These are phyloP conservation scores for Penicillium verhagenii DNA, from an alignment of 495 filamentous ascomycete species.

Conservation along the genomic window DNA sequence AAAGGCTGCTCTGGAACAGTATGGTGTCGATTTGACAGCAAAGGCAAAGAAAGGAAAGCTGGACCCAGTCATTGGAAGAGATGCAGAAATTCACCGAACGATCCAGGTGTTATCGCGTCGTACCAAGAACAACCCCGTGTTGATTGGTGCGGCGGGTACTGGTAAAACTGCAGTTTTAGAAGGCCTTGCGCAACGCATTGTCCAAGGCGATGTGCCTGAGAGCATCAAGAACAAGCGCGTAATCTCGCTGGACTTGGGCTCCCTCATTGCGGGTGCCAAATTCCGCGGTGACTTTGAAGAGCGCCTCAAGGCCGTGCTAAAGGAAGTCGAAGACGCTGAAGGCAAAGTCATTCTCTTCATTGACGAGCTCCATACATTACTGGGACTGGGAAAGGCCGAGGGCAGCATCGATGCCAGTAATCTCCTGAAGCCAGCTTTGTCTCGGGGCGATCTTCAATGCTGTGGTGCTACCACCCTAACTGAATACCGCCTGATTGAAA, in stretches of 20 bases:
- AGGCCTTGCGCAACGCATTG: slow-evolving; percentile 87
- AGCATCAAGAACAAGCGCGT: slow-evolving; percentile 95
- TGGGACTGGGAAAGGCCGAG: slow-evolving; percentile 91
- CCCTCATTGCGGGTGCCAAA: slow-evolving; percentile 92
- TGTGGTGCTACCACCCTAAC: slow-evolving; percentile 91
- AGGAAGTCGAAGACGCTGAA: slow-evolving; percentile 84
- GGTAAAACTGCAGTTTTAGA: slow-evolving; percentile 96
- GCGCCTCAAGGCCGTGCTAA: slow-evolving; percentile 83
- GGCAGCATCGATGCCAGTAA: slow-evolving; percentile 97
- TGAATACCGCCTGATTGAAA: slow-evolving; percentile 92
- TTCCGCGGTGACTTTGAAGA: slow-evolving; percentile 97
- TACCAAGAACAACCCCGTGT: slow-evolving; percentile 95
- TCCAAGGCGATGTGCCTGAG: slow-evolving; percentile 90
- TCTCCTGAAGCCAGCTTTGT: slow-evolving; percentile 89
- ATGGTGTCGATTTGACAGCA: slow-evolving; percentile 85
- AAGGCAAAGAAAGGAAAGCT: slow-evolving; percentile 85
- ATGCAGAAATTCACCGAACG: slow-evolving; percentile 86
- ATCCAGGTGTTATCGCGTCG: slow-evolving; percentile 90
- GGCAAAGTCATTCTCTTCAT: slow-evolving; percentile 92
- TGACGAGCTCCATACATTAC: slow-evolving; percentile 88
- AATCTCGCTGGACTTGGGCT: slow-evolving; percentile 81
- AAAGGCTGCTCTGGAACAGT: slow-evolving; percentile 85
- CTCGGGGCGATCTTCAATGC: slow-evolving; percentile 89
- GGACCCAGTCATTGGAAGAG: slow-evolving; percentile 92
- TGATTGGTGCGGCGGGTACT: slow-evolving; percentile 89